A percentile compares a stretch with the other conserved stretches of the same genome.
Conservation (phyloP, 768 basidiomycete genomes). For the Russula virescens region DNA sequence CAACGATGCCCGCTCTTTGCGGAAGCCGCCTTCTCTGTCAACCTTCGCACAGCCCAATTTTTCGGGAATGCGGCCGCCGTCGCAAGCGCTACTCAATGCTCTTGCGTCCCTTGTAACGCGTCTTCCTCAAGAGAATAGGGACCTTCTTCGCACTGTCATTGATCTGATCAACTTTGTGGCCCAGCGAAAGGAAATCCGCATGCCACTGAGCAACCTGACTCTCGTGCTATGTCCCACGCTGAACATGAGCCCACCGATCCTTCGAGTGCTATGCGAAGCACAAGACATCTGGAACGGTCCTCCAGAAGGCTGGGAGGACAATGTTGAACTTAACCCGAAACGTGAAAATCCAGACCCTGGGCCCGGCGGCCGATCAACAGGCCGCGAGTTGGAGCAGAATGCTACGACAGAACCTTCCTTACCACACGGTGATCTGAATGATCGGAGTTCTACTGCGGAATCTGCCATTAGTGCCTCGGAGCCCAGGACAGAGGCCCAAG, state of each 20-base stretch:
- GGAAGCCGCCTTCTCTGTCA: conserved; percentile 75
- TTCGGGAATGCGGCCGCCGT: conserved; percentile 54
- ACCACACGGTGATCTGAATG: neutral
- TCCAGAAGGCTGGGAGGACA: conserved; percentile 21
- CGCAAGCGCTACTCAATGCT: conserved; percentile 48
- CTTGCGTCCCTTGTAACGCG: conserved; percentile 58
- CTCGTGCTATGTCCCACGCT: conserved; percentile 85
- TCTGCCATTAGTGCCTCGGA: neutral
- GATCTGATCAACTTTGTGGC: conserved; percentile 77
- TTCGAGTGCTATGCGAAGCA: conserved; percentile 69
- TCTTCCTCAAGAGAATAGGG: conserved; percentile 76
- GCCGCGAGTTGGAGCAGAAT: conserved; percentile 4
- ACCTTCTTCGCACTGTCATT: conserved; percentile 75
- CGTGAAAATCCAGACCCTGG: conserved; percentile 3
- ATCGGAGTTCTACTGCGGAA: conserved; percentile 11
- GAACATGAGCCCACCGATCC: conserved; percentile 66
- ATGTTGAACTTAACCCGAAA: neutral
- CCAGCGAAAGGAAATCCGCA: conserved; percentile 69
- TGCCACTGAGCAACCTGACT: conserved; percentile 86
- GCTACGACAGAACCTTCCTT: neutral
- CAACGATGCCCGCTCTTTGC: conserved; percentile 38
- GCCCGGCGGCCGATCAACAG: neutral
- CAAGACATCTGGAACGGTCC: conserved; percentile 55
- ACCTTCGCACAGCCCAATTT: conserved; percentile 72
- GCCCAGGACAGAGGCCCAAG: neutral